These are phyloP conservation scores for Aspergillus proliferans DNA, from an alignment of 2,329 filamentous ascomycete genomes.

Conservation along the genomic window DNA sequence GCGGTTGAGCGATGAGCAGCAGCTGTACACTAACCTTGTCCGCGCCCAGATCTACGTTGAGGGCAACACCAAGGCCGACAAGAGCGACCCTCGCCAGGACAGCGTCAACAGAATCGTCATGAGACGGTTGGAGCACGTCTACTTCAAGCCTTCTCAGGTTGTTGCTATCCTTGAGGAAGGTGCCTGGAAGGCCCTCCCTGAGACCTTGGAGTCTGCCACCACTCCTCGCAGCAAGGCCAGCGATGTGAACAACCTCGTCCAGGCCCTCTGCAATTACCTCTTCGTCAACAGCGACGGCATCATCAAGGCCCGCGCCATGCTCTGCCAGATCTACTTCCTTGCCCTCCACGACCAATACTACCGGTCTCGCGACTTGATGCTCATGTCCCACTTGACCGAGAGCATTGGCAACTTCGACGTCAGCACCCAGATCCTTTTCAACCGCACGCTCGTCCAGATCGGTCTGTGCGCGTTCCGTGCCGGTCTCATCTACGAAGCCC, in stretches of 20 bases:
- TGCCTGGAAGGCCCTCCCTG: conserved; percentile 75
- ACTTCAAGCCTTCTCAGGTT: conserved; percentile 97
- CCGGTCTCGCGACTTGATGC: conserved; percentile 95
- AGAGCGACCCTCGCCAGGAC: conserved; percentile 72
- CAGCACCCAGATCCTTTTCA: conserved; percentile 96
- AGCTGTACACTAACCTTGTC: conserved; percentile 87
- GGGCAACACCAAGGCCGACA: conserved; percentile 61
- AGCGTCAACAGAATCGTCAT: conserved; percentile 88
- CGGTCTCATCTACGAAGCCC: conserved; percentile 92
- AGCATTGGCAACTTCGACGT: conserved; percentile 96
- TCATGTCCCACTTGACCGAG: conserved; percentile 99
- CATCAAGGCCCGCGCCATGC: conserved; percentile 90
- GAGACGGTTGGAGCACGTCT: conserved; percentile 91
- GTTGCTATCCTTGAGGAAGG: conserved; percentile 91
- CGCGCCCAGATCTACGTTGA: conserved; percentile 86
- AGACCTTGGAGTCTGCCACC: conserved; percentile 66
- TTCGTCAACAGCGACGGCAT: conserved; percentile 94
- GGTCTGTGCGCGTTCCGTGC: conserved; percentile 97
- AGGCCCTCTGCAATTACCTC: conserved; percentile 87
- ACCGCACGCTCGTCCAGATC: conserved; percentile 94
- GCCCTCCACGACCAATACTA: conserved; percentile 98
- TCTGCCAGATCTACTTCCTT: conserved; percentile 98
- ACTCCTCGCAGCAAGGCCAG: conserved; percentile 64
- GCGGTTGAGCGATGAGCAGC: conserved; percentile 80
- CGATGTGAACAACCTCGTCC: conserved; percentile 68